Percentiles rank a stretch among this genome's conserved stretches.
Conservation (phyloP, 192 early-diverging fungal species). For the Coemansia asiatica region DNA sequence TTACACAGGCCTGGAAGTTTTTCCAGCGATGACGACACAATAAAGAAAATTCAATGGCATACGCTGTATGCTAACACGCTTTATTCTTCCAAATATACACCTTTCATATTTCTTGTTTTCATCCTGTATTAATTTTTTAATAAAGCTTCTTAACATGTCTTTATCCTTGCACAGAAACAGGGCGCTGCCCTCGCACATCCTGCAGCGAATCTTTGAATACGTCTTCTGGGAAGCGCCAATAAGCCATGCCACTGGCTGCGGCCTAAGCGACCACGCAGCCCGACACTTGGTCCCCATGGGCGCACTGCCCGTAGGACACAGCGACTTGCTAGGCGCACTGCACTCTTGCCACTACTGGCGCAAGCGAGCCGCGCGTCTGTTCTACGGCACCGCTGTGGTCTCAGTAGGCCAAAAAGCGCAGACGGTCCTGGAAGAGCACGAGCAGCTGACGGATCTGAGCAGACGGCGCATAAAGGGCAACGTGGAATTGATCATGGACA, state of each 20-base stretch:
- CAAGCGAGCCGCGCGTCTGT: conserved; percentile 29
- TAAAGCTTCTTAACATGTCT: too few species aligned
- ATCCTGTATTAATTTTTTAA: too few species aligned
- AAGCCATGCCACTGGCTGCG: background rate
- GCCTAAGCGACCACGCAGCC: conserved; percentile 11
- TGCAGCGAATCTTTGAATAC: conserved; percentile 31
- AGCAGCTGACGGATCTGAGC: conserved; percentile 9
- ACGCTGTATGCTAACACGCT: too few species aligned
- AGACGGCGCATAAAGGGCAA: conserved; percentile 13
- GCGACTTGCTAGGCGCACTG: conserved; percentile 11
- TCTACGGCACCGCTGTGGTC: conserved; percentile 36
- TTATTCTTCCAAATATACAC: too few species aligned
- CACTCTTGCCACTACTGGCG: conserved; percentile 32
- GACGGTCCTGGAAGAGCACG: conserved; percentile 1
- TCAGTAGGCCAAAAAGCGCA: background rate
- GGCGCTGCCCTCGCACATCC: conserved; percentile 14
- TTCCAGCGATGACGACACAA: too few species aligned
- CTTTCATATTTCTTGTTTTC: too few species aligned
- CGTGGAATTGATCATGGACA: conserved; percentile 31
- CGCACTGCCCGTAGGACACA: conserved; percentile 32
- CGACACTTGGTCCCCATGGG: conserved; percentile 5
- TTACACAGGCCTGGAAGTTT: too few species aligned
- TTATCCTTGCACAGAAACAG: background rate
- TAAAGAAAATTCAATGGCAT: too few species aligned
- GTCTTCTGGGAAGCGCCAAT: conserved; percentile 29